These are phyloP conservation scores for Sporothrix luriei DNA, from an alignment of 2,329 filamentous ascomycete species.

Conservation along the genomic window DNA sequence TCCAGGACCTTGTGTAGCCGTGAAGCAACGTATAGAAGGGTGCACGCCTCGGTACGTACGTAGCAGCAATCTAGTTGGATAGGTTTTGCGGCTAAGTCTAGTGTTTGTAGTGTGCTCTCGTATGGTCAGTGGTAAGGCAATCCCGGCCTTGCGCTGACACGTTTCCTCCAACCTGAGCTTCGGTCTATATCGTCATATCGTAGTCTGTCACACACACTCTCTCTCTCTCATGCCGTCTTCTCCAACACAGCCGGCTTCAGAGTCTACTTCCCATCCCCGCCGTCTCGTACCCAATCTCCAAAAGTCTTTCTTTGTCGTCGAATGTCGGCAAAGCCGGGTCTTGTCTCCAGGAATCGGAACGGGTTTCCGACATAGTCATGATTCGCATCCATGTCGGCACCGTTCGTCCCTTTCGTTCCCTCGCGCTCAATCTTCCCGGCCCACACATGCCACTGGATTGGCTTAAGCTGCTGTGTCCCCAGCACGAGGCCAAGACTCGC, in stretches of 20 bases:
- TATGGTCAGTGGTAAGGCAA: not conserved
- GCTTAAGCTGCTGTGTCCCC: slow-evolving; percentile 74
- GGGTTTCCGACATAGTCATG: slow-evolving; percentile 75
- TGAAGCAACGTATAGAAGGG: not conserved
- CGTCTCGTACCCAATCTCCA: slow-evolving; percentile 66
- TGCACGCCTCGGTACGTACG: not conserved
- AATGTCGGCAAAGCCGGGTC: slow-evolving; percentile 86
- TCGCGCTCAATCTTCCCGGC: slow-evolving; percentile 81
- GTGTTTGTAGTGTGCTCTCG: not conserved
- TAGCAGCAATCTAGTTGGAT: not conserved
- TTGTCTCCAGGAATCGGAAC: slow-evolving; percentile 74
- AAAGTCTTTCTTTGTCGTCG: slow-evolving; percentile 79
- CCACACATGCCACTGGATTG: slow-evolving; percentile 82
- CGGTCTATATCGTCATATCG: not conserved
- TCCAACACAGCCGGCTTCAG: not conserved
- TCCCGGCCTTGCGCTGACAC: not conserved
- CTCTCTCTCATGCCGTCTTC: no score
- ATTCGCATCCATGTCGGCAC: slow-evolving; percentile 63
- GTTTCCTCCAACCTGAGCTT: not conserved
- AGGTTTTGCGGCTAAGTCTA: not conserved
- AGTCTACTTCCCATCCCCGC: slow-evolving; percentile 34
- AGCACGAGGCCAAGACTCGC: slow-evolving; percentile 82
- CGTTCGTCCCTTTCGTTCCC: slow-evolving; percentile 61
- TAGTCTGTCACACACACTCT: not conserved
- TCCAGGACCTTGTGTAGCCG: not conserved